Percentiles rank a stretch among this genome's conserved stretches.
Conservation (phyloP, 345 rosid genomes). For the Moricandia arvensis region DNA sequence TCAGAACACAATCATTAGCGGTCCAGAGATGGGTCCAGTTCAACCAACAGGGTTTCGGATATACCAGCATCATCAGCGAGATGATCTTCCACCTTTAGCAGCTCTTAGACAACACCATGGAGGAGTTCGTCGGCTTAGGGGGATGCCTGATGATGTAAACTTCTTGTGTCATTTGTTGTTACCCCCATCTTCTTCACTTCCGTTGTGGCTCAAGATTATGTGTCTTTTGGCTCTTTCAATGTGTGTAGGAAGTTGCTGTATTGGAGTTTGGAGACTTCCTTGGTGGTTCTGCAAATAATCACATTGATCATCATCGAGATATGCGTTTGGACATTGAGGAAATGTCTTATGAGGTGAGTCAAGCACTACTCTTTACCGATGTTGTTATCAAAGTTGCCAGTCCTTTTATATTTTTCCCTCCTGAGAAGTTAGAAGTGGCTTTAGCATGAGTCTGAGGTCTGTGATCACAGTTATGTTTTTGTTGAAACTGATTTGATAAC, state of each 20-base stretch:
- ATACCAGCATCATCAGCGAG: constrained; percentile 49
- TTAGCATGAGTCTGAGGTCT: background rate
- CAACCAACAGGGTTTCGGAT: constrained; percentile 57
- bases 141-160: constrained; percentile 77
- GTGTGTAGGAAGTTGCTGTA: constrained; percentile 72
- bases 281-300: constrained; percentile 48
- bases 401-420: background rate
- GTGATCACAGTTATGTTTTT: constrained; percentile 5
- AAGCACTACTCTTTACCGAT: background rate
- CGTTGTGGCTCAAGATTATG: background rate
- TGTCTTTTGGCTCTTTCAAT: constrained; percentile 22
- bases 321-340: constrained; percentile 95
- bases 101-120: constrained; percentile 51
- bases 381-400: background rate
- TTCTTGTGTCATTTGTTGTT: background rate
- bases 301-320: constrained; percentile 79
- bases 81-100: constrained; percentile 45
- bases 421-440: background rate
- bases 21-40: constrained; percentile 52
- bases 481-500: constrained; percentile 16
- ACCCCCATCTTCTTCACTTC: background rate
- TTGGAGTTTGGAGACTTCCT: constrained; percentile 66
- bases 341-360: constrained; percentile 82
- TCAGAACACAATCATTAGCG: constrained; percentile 34
- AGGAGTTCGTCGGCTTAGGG: constrained; percentile 66